Evolutionary conservation across 768 basidiomycete genomes (phyloP), one percentile per base, ranked within the genome.

Genomic region (Leucosporidium creatinivorum): DNA sequence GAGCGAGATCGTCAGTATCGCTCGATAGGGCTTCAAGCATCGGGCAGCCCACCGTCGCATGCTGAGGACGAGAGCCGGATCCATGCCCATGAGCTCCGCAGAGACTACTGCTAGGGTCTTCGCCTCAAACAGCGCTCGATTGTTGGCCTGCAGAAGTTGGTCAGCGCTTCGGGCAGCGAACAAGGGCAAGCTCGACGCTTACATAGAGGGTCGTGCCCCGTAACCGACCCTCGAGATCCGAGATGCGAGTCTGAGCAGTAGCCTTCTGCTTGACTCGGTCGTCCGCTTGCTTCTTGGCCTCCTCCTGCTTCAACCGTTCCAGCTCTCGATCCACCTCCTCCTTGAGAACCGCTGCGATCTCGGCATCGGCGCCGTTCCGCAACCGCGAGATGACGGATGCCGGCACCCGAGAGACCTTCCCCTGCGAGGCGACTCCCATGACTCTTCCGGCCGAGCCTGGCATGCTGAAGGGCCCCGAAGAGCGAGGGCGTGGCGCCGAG

Each of bases 221-320:
- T 15, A 70, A 28, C 15, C 69, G 69, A 1, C 17, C 25, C 28
- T 70, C 62, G 54, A 63, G 67, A 2, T 50, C 56, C 1, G 54
- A 26, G 17, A 63, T 23, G 2, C 39, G 8, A 54, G 15, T 54
- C 12, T 54, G 25, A 3, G 30, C 26, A 3, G 26, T 15, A 13
- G 52, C 26, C 26, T 25, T 15, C 26, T 15, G 18, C 7, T 54
- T 30, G 26, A 54, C 26, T 7, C 13, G 13, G 7, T 26, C 19
- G 25, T 28, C n/a, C 28, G 25, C 51, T 17, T 10, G 51, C 25
- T 8, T 10, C 13, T 15, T n/a, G 2, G 23, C 10, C 10, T 25
- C n/a, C 28, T 54, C 25, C 9, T 30, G 56, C 50, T n/a, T 55
- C 21, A 6, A 36, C 30, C 23, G 10, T 4, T 23, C 47, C n/a